phyloP scores from a whole-genome alignment of 139 green algal genomes.

The Chlamydomonas applanata region DNA sequence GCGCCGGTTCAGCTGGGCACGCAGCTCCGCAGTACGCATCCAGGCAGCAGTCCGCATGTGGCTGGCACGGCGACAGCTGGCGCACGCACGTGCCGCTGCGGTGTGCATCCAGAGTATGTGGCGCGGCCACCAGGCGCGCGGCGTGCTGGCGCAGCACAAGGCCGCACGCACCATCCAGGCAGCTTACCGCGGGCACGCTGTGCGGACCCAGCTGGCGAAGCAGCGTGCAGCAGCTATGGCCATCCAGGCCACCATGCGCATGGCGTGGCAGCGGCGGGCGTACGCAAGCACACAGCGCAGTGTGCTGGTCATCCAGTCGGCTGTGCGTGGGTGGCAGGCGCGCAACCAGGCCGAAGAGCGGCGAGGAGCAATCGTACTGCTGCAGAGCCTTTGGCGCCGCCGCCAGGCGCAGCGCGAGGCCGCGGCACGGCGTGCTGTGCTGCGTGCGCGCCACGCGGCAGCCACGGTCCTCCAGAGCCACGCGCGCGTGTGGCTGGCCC shows the following conservation, averaged over 20 bases:
- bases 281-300: neutral
- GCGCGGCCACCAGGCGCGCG: neutral
- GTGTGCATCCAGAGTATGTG: neutral
- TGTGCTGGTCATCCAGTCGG: constrained; percentile 8
- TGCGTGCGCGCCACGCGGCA: constrained; percentile 12
- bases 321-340: constrained; percentile 4
- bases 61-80: neutral
- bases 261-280: neutral
- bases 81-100: neutral
- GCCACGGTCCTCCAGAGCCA: constrained; percentile 32
- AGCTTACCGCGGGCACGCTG: neutral
- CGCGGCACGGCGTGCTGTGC: neutral
- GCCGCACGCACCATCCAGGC: constrained; percentile 20
- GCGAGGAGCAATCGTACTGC: constrained; percentile 3
- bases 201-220: neutral
- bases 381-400: constrained; percentile 27
- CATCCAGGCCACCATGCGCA: constrained; percentile 12
- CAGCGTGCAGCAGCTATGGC: constrained; percentile 7
- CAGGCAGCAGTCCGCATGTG: constrained; percentile 32
- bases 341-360: neutral
- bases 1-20: neutral
- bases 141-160: neutral
- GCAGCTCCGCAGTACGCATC: constrained; percentile 5
- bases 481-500: constrained; percentile 17
- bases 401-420: neutral